Base-by-base conservation (phyloP, 164 flowering plant genomes). In the Paratinospora sagittata region DNA sequence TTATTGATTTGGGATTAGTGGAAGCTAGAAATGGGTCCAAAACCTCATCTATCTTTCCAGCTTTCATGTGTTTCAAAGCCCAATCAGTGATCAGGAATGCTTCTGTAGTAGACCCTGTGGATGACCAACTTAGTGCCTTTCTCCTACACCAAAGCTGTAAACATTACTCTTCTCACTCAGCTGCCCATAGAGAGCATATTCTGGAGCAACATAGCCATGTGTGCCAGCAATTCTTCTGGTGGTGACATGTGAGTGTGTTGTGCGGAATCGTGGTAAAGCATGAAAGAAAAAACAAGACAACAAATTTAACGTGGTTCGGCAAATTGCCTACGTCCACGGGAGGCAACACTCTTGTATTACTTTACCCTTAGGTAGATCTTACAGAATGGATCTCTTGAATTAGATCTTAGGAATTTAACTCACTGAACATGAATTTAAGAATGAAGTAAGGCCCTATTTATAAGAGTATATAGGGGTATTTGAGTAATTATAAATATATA, bases 121-220 rank as follows among this genome's bases (percentile, higher is more conserved):
- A 60, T 0, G 30, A 60, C 16, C 0, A 60, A 26, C 12, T 26
- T 27, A 60, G 63, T 26, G 14, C 63, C 8, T 26, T 60, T 26
- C 63, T 60, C 27, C 63, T n/a, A 60, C 27, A 12, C 63, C 63
- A 60, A 60, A 60, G 14, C 63, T 60, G 16, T 60, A 60, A 26
- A 60, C 30, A 60, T 60, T 11, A 23, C 63, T 60, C 33, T 52
- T 52, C 27, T 60, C 63, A 0, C 10, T 60, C 1, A 60, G 63
- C 16, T 60, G 8, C 12, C 63, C 27, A 13, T 60, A 60, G 14
- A 60, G 30, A 1, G 63, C 63, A 60, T 60, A 60, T 13, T 60
- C 63, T 24, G 63, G 63, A 3, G 63, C 63, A 7, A 60, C 9
- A 26, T 60, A 60, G 7, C 63, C 63, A 7, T 24, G 27, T 60